Percentiles rank a stretch among this genome's conserved stretches.
Conservation (phyloP, 495 filamentous ascomycete species). For the Cenococcum geophilum region DNA sequence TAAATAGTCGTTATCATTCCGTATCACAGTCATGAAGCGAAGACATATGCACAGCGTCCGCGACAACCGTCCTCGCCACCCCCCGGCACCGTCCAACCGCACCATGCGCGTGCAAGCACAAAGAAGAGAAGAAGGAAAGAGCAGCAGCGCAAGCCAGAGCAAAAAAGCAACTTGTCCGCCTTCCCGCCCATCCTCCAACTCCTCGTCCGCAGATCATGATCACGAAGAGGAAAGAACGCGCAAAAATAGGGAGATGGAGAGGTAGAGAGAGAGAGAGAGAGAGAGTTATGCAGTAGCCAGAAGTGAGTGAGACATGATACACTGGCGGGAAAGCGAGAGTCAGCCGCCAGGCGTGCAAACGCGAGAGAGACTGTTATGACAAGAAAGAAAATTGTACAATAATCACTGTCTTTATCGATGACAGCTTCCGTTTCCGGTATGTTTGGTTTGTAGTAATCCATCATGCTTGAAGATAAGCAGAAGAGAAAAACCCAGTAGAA, state of each 20-base stretch:
- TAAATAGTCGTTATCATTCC: background rate
- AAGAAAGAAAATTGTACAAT: no score
- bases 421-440: no score
- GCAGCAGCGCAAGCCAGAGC: background rate
- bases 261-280: background rate
- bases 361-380: no score
- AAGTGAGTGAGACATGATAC: no score
- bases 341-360: no score
- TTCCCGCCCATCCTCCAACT: background rate
- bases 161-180: background rate
- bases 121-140: background rate
- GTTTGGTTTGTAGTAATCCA: no score
- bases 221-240: background rate
- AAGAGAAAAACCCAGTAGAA: no score
- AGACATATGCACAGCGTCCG: background rate
- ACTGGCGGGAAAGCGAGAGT: no score
- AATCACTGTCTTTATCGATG: no score
- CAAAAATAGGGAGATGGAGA: background rate
- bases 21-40: conserved; percentile 1
- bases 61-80: background rate
- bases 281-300: no score
- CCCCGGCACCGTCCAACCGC: no score
- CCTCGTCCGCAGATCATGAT: background rate
- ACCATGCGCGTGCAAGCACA: background rate
- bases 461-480: no score